Evolutionary conservation across 2,329 filamentous ascomycete species (phyloP), one percentile per base, ranked within the genome.

Genomic region (Drechslerella stenobrocha): DNA sequence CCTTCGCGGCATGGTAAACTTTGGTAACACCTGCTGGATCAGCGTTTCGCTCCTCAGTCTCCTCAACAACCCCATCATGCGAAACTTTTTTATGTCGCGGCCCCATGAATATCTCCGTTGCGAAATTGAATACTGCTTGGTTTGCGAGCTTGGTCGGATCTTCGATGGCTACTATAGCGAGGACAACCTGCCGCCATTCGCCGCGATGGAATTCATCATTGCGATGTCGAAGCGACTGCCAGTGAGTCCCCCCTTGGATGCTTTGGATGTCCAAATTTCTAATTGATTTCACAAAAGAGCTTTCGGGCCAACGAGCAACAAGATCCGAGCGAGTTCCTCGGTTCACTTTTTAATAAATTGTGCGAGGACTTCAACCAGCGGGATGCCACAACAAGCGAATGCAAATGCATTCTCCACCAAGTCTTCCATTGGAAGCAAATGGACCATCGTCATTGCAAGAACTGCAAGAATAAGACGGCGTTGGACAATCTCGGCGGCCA

Each of bases 21-120:
- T 96, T 76, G 93, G 92, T n/a, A 90, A 95, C 63, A 97, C 93
- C 8, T 98, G 92, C 79, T 98, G 96, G 77, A 92, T 97, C 82
- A 95, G 93, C 73, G 92, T 96, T 26, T 90, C 97, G 47, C 81
- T 98, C 13, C 93, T 97, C 76, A 90, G 88, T 59, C 85, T 98
- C 72, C 83, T 97, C 56, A 92, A 96, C 78, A 96, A 97, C 74
- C 92, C 92, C 0, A 82, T 96, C 44, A 82, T 98, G 26, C 86
- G 89, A 65, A 91, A 92, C 72, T 97, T 89, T 77, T 97, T 96
- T 76, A 85, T 98, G 3, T 87, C 88, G 37, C 91, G 96, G 75
- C 90, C 91, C 0, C 92, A 98, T 76, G 86, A 87, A 73, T 86
- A 84, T 58, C 83, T 81, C 72, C 87, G 89, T 20, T 97, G 93